Base-by-base conservation (phyloP, 192 early-diverging fungal genomes). In the Podila verticillata region DNA sequence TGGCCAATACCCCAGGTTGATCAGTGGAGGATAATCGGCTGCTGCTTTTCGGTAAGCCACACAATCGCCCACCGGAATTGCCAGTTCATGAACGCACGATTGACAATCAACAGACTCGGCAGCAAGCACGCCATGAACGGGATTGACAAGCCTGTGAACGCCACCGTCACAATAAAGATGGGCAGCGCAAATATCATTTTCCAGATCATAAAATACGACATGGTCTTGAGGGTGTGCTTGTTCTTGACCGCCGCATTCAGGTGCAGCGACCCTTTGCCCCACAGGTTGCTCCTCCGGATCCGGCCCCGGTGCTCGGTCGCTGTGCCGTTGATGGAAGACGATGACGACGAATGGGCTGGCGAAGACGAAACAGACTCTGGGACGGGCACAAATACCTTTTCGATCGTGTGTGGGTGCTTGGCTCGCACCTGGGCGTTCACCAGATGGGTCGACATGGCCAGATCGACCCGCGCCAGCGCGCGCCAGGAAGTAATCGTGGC, bases 171-270 rank as follows among this genome's bases (percentile, higher is more conserved):
- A 0, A 67, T 19, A 54, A 68, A 68, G 17, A 68, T 19, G 0
- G 63, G 62, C 28, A 72, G 51, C 7, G 68, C 77, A 67, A 64
- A 68, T 47, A 80, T 59, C 77, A 80, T 63, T 56, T 72, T 80
- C 77, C 77, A 80, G 13, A 72, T 15, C 19, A 80, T 22, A 61
- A 80, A 80, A 24, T 80, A 80, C 31, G 72, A 70, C 70, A 80
- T 48, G 39, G 65, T 35, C 31, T 22, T 22, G 56, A 62, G 26
- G 0, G 70, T 56, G 56, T 80, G 77, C n/a, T 57, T 48, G 62
- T 80, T 61, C 20, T 32, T 22, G 30, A 62, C 9, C 1, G 60
- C 59, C 0, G 61, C 66, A 12, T 22, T 63, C 22, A 80, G 34
- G 10, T 80, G 77, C 32, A 66, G 62, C 3, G 69, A 64, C 0